Evolutionary conservation across 192 early-diverging fungal genomes (phyloP), one percentile per base, ranked within the genome.

Genomic region (Coemansia sp.): DNA sequence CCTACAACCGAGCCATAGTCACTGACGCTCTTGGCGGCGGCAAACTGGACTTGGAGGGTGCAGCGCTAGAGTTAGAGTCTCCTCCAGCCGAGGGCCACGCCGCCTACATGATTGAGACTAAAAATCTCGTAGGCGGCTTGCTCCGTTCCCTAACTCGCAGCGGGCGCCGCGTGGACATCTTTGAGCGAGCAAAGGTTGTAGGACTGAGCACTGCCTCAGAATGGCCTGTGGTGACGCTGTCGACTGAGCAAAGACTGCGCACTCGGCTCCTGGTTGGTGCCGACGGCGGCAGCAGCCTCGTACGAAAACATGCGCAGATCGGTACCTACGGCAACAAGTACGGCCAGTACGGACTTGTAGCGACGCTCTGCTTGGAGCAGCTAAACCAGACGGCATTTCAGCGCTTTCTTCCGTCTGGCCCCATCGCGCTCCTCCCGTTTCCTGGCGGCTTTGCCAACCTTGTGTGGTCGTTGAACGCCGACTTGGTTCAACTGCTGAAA

Each of bases 331-430:
- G 95, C 43, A 95, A 89, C 87, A 90, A 95, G 67, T 99, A 99
- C 67, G 74, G 80, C 37, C 89, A 94, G 38, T 87, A 89, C 49
- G 96, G 94, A 30, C 71, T 99, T 18, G 96, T 97, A 0, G 95
- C 92, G 8, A 82, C 74, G 11, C 69, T 82, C 7, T 96, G 93
- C 12, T 67, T 99, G 27, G 71, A 90, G 47, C 70, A 38, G 87
- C 92, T 69, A 74, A 86, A 71, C 67, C 18, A 20, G 24, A 90
- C 93, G 0, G 95, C 95, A 4, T 99, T 91, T 88, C 95, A 99
- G 84, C 84, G 96, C 58, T 99, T 98, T 70, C 84, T 99, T 38
- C 96, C 96, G 4, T 90, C 91, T 1, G 97, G 97, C 2, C 95
- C 97, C 0, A 87, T 99, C 47, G 95, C 95, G 5, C 82, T 96